Conservation (phyloP, 1,139 yeast genomes). For the Geotrichum histeridarum region DNA sequence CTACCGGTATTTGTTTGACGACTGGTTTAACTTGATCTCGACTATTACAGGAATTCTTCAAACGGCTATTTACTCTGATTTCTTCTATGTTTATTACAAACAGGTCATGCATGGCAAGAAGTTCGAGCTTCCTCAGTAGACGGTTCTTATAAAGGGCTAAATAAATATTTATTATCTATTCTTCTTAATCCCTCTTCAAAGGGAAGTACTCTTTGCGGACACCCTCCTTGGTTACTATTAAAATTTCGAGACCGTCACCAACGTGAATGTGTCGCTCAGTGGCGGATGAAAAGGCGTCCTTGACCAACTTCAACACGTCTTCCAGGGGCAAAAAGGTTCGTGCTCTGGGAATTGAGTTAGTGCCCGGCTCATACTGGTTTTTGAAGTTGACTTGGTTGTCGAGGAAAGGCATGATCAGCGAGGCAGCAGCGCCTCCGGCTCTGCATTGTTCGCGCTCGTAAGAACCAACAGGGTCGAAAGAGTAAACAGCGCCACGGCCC, state of each 20-base stretch:
- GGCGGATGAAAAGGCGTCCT: constrained; percentile 92
- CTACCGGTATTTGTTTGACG: constrained; percentile 71
- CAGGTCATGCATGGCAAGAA: constrained; percentile 78
- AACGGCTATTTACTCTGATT: constrained; percentile 84
- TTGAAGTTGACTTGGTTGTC: constrained; percentile 96
- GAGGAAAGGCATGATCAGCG: constrained; percentile 92
- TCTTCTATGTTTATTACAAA: constrained; percentile 84
- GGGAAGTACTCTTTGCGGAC: constrained; percentile 78
- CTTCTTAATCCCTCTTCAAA: constrained; percentile 71
- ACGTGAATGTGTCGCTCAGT: constrained; percentile 98
- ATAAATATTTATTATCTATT: constrained; percentile 17
- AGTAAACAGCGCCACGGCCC: constrained; percentile 91
- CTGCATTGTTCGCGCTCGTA: constrained; percentile 96
- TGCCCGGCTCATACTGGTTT: constrained; percentile 78
- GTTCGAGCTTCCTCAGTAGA: constrained; percentile 68
- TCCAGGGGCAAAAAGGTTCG: constrained; percentile 66
- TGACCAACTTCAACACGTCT: constrained; percentile 79
- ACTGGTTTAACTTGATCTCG: constrained; percentile 64
- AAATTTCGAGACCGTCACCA: constrained; percentile 90
- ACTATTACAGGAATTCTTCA: constrained; percentile 78
- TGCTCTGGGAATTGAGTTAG: constrained; percentile 56
- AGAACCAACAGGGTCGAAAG: constrained; percentile 96
- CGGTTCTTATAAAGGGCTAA: background rate
- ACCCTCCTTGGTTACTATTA: constrained; percentile 90
- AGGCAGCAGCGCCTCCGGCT: constrained; percentile 97